A percentile compares a stretch with the other conserved stretches of the same genome.
phyloP scores from a whole-genome alignment of 2,329 filamentous ascomycete genomes.

The Aspergillus proliferans region DNA sequence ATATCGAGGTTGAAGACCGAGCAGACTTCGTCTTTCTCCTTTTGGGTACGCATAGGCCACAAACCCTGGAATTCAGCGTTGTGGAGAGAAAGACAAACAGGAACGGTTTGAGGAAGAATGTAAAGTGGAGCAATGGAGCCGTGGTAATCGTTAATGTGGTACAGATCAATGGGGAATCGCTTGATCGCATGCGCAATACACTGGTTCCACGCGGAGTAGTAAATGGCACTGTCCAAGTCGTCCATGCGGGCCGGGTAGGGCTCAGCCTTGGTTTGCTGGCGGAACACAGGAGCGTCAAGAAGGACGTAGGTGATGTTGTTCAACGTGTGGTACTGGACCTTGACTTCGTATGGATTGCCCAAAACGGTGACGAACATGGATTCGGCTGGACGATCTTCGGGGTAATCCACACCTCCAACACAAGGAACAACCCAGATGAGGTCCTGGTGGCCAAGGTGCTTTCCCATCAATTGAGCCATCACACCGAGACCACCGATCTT shows the following conservation, averaged over 20 bases:
- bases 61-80: constrained; percentile 65
- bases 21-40: constrained; percentile 59
- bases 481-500: constrained; percentile 66
- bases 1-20: constrained; percentile 57
- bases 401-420: constrained; percentile 60
- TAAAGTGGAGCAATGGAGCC: constrained; percentile 59
- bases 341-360: constrained; percentile 54
- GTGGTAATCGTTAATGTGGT: constrained; percentile 63
- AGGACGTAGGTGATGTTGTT: constrained; percentile 64
- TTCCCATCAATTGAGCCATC: constrained; percentile 65
- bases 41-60: constrained; percentile 59
- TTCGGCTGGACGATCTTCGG: constrained; percentile 52
- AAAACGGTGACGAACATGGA: constrained; percentile 59
- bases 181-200: constrained; percentile 60
- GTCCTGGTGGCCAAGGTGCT: constrained; percentile 58
- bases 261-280: constrained; percentile 56
- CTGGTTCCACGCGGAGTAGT: constrained; percentile 65
- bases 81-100: constrained; percentile 59
- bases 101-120: constrained; percentile 56
- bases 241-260: constrained; percentile 65
- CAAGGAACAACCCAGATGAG: constrained; percentile 60
- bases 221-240: constrained; percentile 61
- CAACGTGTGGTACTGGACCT: constrained; percentile 57
- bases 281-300: constrained; percentile 61
- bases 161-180: constrained; percentile 58